Evolutionary conservation across 1,284 basidiomycete genomes (phyloP).

Genomic region (Clitocybe nebularis): DNA sequence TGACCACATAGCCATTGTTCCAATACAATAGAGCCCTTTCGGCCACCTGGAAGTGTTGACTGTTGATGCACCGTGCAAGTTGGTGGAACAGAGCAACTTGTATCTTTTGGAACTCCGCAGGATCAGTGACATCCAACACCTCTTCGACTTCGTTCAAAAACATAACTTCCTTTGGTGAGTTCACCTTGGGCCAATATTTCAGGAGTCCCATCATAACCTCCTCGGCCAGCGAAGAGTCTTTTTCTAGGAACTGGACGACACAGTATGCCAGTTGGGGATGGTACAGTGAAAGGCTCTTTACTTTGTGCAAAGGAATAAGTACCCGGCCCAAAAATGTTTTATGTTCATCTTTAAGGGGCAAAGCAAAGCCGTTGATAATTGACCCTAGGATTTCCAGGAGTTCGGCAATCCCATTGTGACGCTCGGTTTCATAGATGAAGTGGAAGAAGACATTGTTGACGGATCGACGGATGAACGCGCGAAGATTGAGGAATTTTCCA

Average conservation of each 20-base stretch:
- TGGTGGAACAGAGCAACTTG: slow-evolving; percentile 94
- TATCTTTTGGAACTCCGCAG: slow-evolving; percentile 95
- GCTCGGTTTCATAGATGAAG: slow-evolving; percentile 98
- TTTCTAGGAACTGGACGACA: slow-evolving; percentile 98
- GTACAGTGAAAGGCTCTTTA: slow-evolving; percentile 94
- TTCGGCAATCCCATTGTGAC: slow-evolving; percentile 99
- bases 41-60: slow-evolving; percentile 98
- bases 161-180: slow-evolving; percentile 99
- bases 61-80: slow-evolving; percentile 95
- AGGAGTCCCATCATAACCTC: slow-evolving; percentile 95
- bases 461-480: slow-evolving; percentile 97
- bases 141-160: slow-evolving; percentile 99
- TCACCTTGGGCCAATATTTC: slow-evolving; percentile 99
- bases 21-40: slow-evolving; percentile 93
- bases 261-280: slow-evolving; percentile 99
- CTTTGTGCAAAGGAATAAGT: slow-evolving; percentile 97
- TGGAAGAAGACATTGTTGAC: slow-evolving; percentile 99
- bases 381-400: slow-evolving; percentile 97
- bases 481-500: slow-evolving; percentile 98
- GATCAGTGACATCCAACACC: slow-evolving; percentile 97
- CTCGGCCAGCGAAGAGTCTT: slow-evolving; percentile 90
- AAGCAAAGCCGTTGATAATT: slow-evolving; percentile 99
- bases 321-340: slow-evolving; percentile 96
- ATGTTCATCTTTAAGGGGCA: slow-evolving; percentile 99
- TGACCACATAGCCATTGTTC: slow-evolving; percentile 99